Conservation (phyloP, 257 asterid species). For the Rauvolfia tetraphylla region DNA sequence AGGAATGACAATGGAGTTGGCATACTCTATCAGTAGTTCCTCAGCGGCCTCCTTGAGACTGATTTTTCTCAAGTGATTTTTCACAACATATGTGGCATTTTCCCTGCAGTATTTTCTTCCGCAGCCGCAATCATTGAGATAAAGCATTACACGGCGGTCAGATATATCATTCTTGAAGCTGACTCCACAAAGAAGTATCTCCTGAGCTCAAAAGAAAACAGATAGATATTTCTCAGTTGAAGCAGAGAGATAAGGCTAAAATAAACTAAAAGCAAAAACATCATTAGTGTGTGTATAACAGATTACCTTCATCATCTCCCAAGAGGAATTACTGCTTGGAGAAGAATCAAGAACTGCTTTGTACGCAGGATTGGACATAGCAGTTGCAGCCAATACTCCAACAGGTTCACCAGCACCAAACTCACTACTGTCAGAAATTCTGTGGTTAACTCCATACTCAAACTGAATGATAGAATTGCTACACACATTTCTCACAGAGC, state of each 20-base stretch:
- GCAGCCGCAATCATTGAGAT: slow-evolving; percentile 70
- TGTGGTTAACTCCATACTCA: slow-evolving; percentile 69
- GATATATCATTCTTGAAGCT: slow-evolving; percentile 70
- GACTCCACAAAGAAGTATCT: slow-evolving; percentile 81
- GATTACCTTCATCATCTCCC: slow-evolving; percentile 99
- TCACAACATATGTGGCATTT: slow-evolving; percentile 56
- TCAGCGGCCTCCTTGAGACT: slow-evolving; percentile 69
- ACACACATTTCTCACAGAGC: slow-evolving; percentile 78
- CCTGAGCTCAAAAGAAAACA: slow-evolving; percentile 49
- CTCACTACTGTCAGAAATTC: slow-evolving; percentile 45
- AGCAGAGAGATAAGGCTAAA: neutral
- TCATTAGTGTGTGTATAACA: slow-evolving; percentile 10
- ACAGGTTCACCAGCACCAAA: slow-evolving; percentile 98
- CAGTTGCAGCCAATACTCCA: slow-evolving; percentile 98
- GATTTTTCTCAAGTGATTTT: slow-evolving; percentile 76
- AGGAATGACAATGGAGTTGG: slow-evolving; percentile 12
- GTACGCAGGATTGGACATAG: slow-evolving; percentile 99
- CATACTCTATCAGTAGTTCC: slow-evolving; percentile 89
- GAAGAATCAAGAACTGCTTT: slow-evolving; percentile 99
- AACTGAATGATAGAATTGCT: slow-evolving; percentile 83
- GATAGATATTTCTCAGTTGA: slow-evolving; percentile 13
- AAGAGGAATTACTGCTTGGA: slow-evolving; percentile 88
- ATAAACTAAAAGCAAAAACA: slow-evolving; percentile 9
- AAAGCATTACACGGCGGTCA: slow-evolving; percentile 72
- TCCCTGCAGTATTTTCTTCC: slow-evolving; percentile 77